These are phyloP conservation scores for Aurifilum marmelostoma DNA, from an alignment of 2,329 filamentous ascomycete genomes.

Conservation along the genomic window DNA sequence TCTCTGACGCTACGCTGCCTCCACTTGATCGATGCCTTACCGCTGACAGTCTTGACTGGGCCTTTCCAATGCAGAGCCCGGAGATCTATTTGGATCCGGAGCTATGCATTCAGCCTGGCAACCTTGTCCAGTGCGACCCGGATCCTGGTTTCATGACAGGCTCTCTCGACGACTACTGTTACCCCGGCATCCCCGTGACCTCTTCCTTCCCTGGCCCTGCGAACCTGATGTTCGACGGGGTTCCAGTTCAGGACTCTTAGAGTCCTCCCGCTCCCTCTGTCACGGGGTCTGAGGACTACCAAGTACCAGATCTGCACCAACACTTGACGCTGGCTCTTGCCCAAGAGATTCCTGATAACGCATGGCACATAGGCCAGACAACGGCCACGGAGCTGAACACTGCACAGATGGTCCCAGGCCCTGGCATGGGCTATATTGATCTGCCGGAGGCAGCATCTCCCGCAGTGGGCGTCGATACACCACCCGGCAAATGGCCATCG, in stretches of 20 bases:
- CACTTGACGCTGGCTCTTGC: neutral
- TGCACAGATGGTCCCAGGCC: neutral
- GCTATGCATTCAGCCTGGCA: neutral
- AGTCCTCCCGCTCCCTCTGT: constrained; percentile 14
- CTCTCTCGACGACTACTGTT: neutral
- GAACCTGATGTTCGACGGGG: constrained; percentile 11
- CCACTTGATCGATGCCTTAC: neutral
- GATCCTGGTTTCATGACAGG: neutral
- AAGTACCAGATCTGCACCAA: neutral
- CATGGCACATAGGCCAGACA: neutral
- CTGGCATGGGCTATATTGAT: neutral
- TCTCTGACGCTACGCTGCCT: too few relatives aligned
- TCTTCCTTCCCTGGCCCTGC: constrained; percentile 16
- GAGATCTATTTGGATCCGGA: neutral
- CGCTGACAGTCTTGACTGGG: neutral
- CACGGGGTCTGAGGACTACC: constrained; percentile 7
- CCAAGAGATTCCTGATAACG: neutral
- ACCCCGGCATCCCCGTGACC: constrained; percentile 9
- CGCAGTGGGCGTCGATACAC: neutral
- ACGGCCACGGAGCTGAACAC: neutral
- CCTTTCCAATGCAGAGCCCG: neutral
- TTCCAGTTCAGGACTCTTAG: constrained; percentile 20
- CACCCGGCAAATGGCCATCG: neutral
- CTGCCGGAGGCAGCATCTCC: neutral
- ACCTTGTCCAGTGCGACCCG: neutral